phyloP scores from a whole-genome alignment of 2,329 filamentous ascomycete species.

The Cordyceps javanica region DNA sequence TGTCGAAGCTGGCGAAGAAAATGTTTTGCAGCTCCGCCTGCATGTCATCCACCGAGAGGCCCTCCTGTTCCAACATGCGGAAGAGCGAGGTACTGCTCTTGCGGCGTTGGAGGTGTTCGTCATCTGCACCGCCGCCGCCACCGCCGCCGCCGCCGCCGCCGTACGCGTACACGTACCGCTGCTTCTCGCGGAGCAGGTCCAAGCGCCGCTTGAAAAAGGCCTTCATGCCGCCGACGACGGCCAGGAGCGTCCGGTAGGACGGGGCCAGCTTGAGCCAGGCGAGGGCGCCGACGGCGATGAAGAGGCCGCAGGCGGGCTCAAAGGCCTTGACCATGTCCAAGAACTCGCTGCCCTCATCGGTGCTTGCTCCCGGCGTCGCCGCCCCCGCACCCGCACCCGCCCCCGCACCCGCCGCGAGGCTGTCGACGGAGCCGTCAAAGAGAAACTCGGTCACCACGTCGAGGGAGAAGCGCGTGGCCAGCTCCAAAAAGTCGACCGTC shows the following conservation, averaged over 20 bases:
- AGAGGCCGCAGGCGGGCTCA: slow-evolving; percentile 8
- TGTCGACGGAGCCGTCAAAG: slow-evolving; percentile 5
- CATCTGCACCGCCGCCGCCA: not conserved
- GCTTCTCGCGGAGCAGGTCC: slow-evolving; percentile 5
- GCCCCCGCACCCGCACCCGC: not conserved
- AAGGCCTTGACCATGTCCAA: slow-evolving; percentile 3
- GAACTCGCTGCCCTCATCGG: not conserved
- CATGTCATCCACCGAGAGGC: slow-evolving; percentile 2
- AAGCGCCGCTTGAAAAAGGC: slow-evolving; percentile 8
- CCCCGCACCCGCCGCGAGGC: not conserved
- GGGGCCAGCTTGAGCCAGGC: slow-evolving; percentile 4
- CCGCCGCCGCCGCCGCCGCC: not conserved
- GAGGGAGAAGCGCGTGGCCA: slow-evolving; percentile 5
- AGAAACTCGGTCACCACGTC: slow-evolving; percentile 11
- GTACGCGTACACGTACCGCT: not conserved
- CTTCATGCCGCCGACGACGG: slow-evolving; percentile 8
- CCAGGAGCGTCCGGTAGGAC: not conserved
- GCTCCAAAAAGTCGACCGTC: slow-evolving; percentile 7
- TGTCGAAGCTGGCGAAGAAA: slow-evolving; percentile 13
- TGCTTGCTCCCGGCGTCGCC: not conserved
- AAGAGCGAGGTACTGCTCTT: slow-evolving; percentile 4
- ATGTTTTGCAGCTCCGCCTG: slow-evolving; percentile 12
- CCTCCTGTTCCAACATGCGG: slow-evolving; percentile 5
- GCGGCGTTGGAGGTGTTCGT: too few relatives aligned
- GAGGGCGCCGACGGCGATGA: slow-evolving; percentile 5